Evolutionary conservation across 1,284 basidiomycete genomes (phyloP).

Genomic region (Trametes versicolor): DNA sequence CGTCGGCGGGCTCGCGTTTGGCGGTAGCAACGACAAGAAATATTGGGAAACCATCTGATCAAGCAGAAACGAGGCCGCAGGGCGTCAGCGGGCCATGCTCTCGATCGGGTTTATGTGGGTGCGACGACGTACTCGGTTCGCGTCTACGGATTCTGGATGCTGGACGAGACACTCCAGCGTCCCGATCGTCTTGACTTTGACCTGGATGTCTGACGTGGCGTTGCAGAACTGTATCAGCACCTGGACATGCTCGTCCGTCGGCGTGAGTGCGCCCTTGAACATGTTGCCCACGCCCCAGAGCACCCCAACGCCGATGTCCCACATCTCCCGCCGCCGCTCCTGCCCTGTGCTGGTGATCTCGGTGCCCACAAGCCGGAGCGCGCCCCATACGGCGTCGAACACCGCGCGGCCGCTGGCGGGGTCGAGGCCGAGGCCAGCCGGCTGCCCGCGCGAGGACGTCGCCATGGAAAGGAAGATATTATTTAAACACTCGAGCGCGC

Average conservation of each 20-base stretch:
- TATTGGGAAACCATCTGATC: constrained; percentile 75
- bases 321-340: constrained; percentile 72
- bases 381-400: constrained; percentile 71
- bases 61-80: constrained; percentile 31
- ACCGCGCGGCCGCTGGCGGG: constrained; percentile 58
- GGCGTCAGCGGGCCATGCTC: constrained; percentile 3
- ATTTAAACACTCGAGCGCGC: constrained; percentile 90
- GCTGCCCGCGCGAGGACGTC: constrained; percentile 39
- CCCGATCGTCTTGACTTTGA: constrained; percentile 84
- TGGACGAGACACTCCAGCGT: constrained; percentile 85
- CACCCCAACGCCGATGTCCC: constrained; percentile 78
- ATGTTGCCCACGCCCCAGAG: constrained; percentile 83
- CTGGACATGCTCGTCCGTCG: constrained; percentile 68
- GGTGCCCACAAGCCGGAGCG: constrained; percentile 66
- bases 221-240: constrained; percentile 76
- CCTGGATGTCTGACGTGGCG: constrained; percentile 58
- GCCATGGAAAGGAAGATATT: constrained; percentile 87
- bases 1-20: constrained; percentile 49
- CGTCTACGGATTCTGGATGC: constrained; percentile 67
- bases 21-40: constrained; percentile 67
- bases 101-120: constrained; percentile 6
- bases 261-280: constrained; percentile 67
- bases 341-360: constrained; percentile 64
- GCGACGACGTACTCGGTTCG: constrained; percentile 67
- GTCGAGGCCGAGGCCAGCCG: constrained; percentile 55